phyloP scores from a whole-genome alignment of 768 basidiomycete genomes.

The Podaxis mareebaensis region DNA sequence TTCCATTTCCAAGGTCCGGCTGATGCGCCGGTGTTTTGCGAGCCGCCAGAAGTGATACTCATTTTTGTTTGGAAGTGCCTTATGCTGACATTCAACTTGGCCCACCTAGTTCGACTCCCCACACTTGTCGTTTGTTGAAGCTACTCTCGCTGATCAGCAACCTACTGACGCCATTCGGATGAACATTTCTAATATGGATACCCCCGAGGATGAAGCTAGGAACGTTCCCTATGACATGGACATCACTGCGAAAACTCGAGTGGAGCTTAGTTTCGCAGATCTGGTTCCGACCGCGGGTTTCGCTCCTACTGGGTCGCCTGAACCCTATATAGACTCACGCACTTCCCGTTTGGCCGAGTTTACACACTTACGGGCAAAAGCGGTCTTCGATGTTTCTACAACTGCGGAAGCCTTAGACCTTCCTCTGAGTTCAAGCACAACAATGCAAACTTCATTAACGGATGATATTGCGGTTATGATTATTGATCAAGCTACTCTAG shows the following conservation, averaged over 20 bases:
- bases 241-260: not conserved
- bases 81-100: not conserved
- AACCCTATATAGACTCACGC: conserved; percentile 28
- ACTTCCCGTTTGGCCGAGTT: conserved; percentile 37
- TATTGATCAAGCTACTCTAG: conserved; percentile 45
- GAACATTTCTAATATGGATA: not conserved
- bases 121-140: not conserved
- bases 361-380: conserved; percentile 41
- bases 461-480: conserved; percentile 28
- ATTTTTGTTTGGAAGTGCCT: not conserved
- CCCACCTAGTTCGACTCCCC: too few species aligned
- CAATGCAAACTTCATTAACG: conserved; percentile 31
- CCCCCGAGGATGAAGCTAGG: not conserved
- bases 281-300: not conserved
- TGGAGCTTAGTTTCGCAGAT: not conserved
- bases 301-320: not conserved
- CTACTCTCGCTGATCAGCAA: not conserved
- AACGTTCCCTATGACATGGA: not conserved
- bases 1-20: not conserved
- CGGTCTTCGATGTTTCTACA: conserved; percentile 23
- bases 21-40: not conserved
- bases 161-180: not conserved
- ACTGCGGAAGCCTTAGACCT: not conserved
- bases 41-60: not conserved
- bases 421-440: conserved; percentile 13